A percentile compares a stretch with the other conserved stretches of the same genome.
Conservation (phyloP, 192 early-diverging fungal genomes). For the Chytriomyces sp. region DNA sequence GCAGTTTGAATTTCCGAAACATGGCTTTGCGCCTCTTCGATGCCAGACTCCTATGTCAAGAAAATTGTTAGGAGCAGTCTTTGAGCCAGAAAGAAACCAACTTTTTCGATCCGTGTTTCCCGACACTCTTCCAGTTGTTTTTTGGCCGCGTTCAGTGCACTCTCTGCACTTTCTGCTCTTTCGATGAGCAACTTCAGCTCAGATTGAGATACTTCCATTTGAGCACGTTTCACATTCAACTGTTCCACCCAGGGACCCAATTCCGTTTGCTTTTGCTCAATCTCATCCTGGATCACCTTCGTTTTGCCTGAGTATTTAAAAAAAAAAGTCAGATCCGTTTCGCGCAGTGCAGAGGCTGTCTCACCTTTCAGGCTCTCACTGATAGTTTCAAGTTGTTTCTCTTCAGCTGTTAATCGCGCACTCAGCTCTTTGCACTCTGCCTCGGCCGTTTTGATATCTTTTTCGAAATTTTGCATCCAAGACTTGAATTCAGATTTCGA, state of each 20-base stretch:
- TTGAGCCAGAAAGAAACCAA: slow-evolving; percentile 6
- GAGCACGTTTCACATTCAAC: slow-evolving; percentile 73
- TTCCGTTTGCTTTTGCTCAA: slow-evolving; percentile 84
- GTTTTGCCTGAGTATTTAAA: slow-evolving; percentile 75
- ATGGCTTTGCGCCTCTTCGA: slow-evolving; percentile 34
- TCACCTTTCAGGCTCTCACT: slow-evolving; percentile 74
- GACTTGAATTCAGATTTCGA: slow-evolving; percentile 65
- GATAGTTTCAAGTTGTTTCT: slow-evolving; percentile 77
- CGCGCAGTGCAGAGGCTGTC: background rate
- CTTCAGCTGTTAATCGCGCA: slow-evolving; percentile 66
- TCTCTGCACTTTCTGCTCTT: slow-evolving; percentile 32
- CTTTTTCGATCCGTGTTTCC: slow-evolving; percentile 45
- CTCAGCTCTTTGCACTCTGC: slow-evolving; percentile 69
- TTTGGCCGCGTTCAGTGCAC: slow-evolving; percentile 33
- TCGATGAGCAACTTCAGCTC: slow-evolving; percentile 79
- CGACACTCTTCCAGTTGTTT: slow-evolving; percentile 58
- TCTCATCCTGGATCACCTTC: slow-evolving; percentile 74
- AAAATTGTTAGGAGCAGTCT: background rate
- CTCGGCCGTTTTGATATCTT: slow-evolving; percentile 62
- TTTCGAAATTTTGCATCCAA: slow-evolving; percentile 73
- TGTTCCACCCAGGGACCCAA: slow-evolving; percentile 87
- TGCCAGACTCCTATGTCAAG: slow-evolving; percentile 1
- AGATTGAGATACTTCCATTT: slow-evolving; percentile 78
- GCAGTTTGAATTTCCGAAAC: slow-evolving; percentile 34
- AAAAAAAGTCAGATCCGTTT: slow-evolving; percentile 2